phyloP scores from a whole-genome alignment of 306 rosid species.

The Boehmeria nivea region DNA sequence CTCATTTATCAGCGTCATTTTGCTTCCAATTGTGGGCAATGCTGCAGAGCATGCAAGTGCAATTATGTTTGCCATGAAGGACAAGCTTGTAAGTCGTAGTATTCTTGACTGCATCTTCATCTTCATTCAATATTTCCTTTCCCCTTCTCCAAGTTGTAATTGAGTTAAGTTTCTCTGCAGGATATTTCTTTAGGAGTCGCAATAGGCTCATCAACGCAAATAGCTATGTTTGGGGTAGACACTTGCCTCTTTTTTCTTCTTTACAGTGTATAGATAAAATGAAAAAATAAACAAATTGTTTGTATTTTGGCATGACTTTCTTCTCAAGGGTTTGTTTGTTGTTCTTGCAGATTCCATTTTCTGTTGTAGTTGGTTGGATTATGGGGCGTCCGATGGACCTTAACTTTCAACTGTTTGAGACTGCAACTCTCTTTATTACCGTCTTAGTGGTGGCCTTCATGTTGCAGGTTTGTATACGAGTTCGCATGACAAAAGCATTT shows the following conservation, averaged over 20 bases:
- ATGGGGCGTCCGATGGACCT: slow-evolving; percentile 66
- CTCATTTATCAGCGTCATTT: slow-evolving; percentile 67
- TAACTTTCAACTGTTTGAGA: slow-evolving; percentile 80
- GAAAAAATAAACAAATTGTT: too few species aligned
- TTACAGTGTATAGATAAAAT: too few species aligned
- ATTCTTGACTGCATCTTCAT: slow-evolving; percentile 6
- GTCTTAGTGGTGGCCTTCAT: slow-evolving; percentile 69
- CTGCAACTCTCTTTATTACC: slow-evolving; percentile 60
- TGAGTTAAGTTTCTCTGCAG: slow-evolving; percentile 35
- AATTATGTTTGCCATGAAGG: slow-evolving; percentile 83
- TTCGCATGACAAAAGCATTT: not conserved
- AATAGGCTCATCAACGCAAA: slow-evolving; percentile 78
- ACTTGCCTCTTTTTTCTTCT: too few species aligned
- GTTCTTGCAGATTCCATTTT: slow-evolving; percentile 72
- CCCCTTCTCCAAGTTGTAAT: not conserved
- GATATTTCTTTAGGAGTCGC: slow-evolving; percentile 82
- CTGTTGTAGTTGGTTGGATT: slow-evolving; percentile 72
- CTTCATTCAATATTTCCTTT: not conserved
- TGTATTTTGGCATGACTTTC: not conserved
- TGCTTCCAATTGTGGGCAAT: slow-evolving; percentile 83
- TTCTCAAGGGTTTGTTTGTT: not conserved
- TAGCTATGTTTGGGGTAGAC: slow-evolving; percentile 77
- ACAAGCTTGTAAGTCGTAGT: slow-evolving; percentile 57
- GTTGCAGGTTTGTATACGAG: slow-evolving; percentile 57
- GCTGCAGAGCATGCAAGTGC: slow-evolving; percentile 96